These are phyloP conservation scores for Lipomyces yamanashiensis DNA, from an alignment of 805 yeast genomes.

Conservation along the genomic window DNA sequence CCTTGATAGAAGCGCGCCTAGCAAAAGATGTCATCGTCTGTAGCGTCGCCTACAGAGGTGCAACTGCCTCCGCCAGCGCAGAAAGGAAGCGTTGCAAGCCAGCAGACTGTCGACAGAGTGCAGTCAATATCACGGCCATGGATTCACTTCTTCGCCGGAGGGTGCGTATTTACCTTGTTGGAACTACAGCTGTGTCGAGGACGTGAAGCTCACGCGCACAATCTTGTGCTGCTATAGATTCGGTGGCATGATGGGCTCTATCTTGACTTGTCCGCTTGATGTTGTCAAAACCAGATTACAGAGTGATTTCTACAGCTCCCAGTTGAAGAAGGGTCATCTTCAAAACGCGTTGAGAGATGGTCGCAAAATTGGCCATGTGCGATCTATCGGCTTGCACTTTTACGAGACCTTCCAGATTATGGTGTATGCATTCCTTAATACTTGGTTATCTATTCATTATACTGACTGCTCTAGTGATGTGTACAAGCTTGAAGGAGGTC, in stretches of 20 bases:
- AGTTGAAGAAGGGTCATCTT: constrained; percentile 26
- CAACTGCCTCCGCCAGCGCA: constrained; percentile 15
- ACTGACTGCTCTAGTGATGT: constrained; percentile 51
- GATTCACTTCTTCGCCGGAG: constrained; percentile 54
- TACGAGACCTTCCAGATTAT: constrained; percentile 79
- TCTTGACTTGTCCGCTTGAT: constrained; percentile 92
- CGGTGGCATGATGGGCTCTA: constrained; percentile 98
- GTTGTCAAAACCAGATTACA: constrained; percentile 93
- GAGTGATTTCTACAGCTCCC: constrained; percentile 68
- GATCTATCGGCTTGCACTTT: constrained; percentile 70
- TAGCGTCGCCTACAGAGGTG: not conserved
- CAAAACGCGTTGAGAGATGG: constrained; percentile 21
- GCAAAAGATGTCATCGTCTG: not conserved
- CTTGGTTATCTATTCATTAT: not conserved
- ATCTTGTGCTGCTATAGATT: constrained; percentile 53
- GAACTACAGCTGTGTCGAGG: not conserved
- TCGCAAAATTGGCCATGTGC: constrained; percentile 40
- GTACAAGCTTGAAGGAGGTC: constrained; percentile 75
- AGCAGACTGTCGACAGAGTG: constrained; percentile 18
- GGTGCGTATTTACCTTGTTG: constrained; percentile 34
- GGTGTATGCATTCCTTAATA: constrained; percentile 16
- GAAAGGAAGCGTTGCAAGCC: constrained; percentile 10
- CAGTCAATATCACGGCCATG: constrained; percentile 48
- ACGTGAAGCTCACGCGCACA: not conserved
- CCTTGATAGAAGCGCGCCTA: not conserved